phyloP scores from a whole-genome alignment of 768 basidiomycete species.

The Sarcodon sp. region DNA sequence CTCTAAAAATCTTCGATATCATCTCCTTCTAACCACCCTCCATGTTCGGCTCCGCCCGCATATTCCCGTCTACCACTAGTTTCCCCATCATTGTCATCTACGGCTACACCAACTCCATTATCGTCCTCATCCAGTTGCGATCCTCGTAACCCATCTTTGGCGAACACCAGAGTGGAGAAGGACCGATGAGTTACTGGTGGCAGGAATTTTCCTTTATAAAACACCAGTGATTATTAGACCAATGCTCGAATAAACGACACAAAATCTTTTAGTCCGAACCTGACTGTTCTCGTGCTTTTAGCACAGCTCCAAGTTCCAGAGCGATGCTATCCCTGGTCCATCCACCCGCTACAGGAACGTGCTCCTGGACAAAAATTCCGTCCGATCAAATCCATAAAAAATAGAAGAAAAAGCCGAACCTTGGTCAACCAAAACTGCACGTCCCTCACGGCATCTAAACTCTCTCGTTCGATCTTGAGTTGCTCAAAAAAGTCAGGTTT shows the following conservation, averaged over 20 bases:
- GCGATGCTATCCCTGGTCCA: conserved; percentile 43
- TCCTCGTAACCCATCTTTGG: background rate
- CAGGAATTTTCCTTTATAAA: background rate
- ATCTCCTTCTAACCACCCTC: conserved; percentile 19
- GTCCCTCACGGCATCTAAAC: conserved; percentile 43
- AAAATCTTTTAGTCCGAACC: conserved; percentile 2
- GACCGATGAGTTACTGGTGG: conserved; percentile 23
- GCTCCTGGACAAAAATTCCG: background rate
- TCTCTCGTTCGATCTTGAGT: conserved; percentile 42
- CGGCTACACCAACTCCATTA: conserved; percentile 3
- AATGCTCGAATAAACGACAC: conserved; percentile 10
- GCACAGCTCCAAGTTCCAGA: conserved; percentile 43
- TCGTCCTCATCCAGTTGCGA: conserved; percentile 10
- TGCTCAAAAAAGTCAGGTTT: conserved; percentile 82
- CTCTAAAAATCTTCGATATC: conserved; percentile 20
- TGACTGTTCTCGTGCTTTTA: conserved; percentile 32
- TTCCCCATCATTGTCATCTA: conserved; percentile 18
- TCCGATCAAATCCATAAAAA: background rate
- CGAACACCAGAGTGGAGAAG: conserved; percentile 43
- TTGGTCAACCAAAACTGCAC: conserved; percentile 43
- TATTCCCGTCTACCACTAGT: conserved; percentile 21
- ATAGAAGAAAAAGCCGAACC: conserved; percentile 7
- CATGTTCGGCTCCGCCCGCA: conserved; percentile 16
- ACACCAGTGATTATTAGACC: background rate
- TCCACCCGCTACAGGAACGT: conserved; percentile 14